A percentile compares a stretch with the other conserved stretches of the same genome.
phyloP scores from a whole-genome alignment of 2,329 filamentous ascomycete genomes.

The Arthrobotrys sphaeroides region DNA sequence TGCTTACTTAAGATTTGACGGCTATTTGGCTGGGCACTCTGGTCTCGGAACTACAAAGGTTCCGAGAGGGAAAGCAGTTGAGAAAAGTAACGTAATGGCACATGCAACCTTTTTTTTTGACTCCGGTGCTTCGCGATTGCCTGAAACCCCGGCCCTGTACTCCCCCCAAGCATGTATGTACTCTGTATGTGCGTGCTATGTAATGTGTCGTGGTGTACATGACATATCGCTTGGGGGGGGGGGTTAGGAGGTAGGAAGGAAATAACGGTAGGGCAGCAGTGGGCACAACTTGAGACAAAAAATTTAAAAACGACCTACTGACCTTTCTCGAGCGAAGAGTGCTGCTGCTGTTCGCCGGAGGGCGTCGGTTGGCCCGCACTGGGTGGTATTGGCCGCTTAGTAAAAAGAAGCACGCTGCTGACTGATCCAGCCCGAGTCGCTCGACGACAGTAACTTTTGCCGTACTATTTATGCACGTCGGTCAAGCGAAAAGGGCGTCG shows the following conservation, averaged over 20 bases:
- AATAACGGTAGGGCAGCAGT: conserved; percentile 9
- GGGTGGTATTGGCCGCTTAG: conserved; percentile 35
- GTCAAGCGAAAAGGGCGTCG: conserved; percentile 7
- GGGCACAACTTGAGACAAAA: conserved; percentile 50
- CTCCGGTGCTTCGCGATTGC: conserved; percentile 32
- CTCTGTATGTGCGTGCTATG: too few species aligned
- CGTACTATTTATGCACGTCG: conserved; percentile 13
- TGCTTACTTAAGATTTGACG: conserved; percentile 54
- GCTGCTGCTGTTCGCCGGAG: conserved; percentile 28
- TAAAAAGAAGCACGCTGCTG: conserved; percentile 45
- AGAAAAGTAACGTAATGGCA: conserved; percentile 50
- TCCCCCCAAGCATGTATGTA: background rate
- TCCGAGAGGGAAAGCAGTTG: conserved; percentile 43
- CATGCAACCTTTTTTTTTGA: conserved; percentile 33
- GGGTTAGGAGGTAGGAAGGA: conserved; percentile 14
- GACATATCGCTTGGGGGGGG: background rate
- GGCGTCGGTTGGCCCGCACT: conserved; percentile 48
- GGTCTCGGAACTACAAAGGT: conserved; percentile 26
- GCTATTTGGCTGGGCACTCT: conserved; percentile 39
- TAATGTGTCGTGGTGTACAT: background rate
- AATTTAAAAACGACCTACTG: conserved; percentile 6
- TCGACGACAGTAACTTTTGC: background rate
- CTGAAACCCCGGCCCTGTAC: conserved; percentile 44
- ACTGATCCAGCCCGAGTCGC: conserved; percentile 46
- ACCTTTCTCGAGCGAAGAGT: background rate